Evolutionary conservation across 2,329 filamentous ascomycete species (phyloP).

Genomic region (Nemania diffusa): DNA sequence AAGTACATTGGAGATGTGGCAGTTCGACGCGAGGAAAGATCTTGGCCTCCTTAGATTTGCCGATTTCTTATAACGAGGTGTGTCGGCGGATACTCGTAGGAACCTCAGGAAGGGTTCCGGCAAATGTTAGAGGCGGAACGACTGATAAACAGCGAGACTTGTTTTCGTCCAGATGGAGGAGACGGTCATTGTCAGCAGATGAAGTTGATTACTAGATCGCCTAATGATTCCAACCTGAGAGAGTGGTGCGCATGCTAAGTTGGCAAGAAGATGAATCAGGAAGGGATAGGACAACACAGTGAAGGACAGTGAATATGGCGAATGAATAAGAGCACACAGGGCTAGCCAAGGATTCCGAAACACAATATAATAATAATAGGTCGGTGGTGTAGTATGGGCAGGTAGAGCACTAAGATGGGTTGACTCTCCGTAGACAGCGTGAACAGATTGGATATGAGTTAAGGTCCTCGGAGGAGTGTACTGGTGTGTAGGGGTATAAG

Average conservation of each 20-base stretch:
- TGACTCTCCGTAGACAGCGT: too few species aligned
- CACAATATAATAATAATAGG: not conserved
- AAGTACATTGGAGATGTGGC: slow-evolving; percentile 8
- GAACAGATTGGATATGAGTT: too few species aligned
- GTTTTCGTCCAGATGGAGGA: slow-evolving; percentile 43
- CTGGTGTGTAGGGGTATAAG: too few species aligned
- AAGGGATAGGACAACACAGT: not conserved
- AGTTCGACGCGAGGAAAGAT: slow-evolving; percentile 10
- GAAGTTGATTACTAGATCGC: slow-evolving; percentile 25
- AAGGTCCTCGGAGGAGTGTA: too few species aligned
- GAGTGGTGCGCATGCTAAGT: slow-evolving; percentile 29
- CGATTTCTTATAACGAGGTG: slow-evolving; percentile 8
- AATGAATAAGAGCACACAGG: not conserved
- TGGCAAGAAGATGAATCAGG: slow-evolving; percentile 1
- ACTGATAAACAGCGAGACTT: slow-evolving; percentile 43
- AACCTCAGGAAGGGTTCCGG: slow-evolving; percentile 49
- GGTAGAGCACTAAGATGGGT: not conserved
- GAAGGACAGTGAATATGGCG: not conserved
- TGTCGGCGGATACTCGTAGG: slow-evolving; percentile 35
- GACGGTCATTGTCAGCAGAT: slow-evolving; percentile 46
- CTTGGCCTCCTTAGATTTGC: slow-evolving; percentile 10
- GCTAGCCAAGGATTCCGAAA: not conserved
- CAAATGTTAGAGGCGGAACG: slow-evolving; percentile 50
- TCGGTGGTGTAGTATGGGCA: not conserved
- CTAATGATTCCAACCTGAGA: slow-evolving; percentile 18